Base-by-base conservation (phyloP, 2,329 filamentous ascomycete genomes). In the Verticillium nubilum region DNA sequence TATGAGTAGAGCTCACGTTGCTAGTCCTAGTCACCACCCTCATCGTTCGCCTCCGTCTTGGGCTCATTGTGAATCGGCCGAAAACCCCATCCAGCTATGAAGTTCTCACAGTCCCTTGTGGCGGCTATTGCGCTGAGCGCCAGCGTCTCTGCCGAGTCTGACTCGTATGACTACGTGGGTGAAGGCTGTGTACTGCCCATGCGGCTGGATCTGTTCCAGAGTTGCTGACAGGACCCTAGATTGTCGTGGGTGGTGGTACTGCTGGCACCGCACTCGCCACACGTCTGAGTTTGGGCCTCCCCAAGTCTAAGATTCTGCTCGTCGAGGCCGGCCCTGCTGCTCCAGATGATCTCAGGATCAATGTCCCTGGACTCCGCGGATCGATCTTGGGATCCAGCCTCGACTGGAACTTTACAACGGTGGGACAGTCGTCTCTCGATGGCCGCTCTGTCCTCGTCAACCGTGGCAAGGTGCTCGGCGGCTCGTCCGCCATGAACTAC, bases 381-480 rank as follows among this genome's bases (percentile, higher is more conserved):
- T 66, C 69, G 0, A 66, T 64, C 5, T 55, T 73, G 17, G 67
- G 65, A 1, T 62, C 68, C 2, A 52, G 56, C 2, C 69, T 69
- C 57, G 72, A 80, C 63, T 77, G 78, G 70, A 76, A 75, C 62
- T 80, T 81, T 65, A 73, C 75, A 4, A 77, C 79, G 0, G 67
- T 72, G 7, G 68, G 75, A 0, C 78, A 80, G 57, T 56, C 68
- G 1, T 64, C 66, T n/a, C 72, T 79, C 4, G 72, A 74, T 17
- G 70, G 72, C 15, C 73, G 78, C 1, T 64, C 70, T 3, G 74
- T 80, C 13, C 60, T 67, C 3, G 76, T 80, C 52, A 75, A 75
- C 26, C 73, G 79, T 5, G 80, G 78, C 33, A 78, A 78, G 56
- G 76, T 80, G 0, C 70, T 84, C 0, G 80, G 80, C 5, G 81